Percentiles rank a stretch among this genome's conserved stretches.
Conservation (phyloP, 306 rosid species). For the Vigna unguiculata region DNA sequence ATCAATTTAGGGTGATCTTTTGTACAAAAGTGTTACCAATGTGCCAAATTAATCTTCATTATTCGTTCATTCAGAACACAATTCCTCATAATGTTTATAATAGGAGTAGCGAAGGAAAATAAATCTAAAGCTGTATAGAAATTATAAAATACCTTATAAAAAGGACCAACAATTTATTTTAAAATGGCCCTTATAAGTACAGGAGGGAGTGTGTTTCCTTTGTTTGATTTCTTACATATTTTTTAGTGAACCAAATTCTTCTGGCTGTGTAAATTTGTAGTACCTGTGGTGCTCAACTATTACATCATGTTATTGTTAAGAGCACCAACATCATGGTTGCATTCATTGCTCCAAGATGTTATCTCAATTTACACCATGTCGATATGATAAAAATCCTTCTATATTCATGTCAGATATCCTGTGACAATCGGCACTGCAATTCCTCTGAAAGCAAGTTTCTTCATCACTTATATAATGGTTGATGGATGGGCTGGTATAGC, state of each 20-base stretch:
- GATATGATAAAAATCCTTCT: slow-evolving; percentile 10
- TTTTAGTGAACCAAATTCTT: slow-evolving; percentile 9
- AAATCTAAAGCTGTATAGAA: too few species aligned
- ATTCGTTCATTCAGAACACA: too few species aligned
- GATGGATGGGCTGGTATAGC: slow-evolving; percentile 99
- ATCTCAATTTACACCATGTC: slow-evolving; percentile 5
- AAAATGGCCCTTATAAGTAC: too few species aligned
- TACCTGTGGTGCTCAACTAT: slow-evolving; percentile 4
- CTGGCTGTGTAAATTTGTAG: slow-evolving; percentile 17
- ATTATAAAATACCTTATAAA: too few species aligned
- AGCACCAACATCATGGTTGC: not conserved
- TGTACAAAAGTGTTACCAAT: too few species aligned
- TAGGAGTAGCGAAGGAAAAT: too few species aligned
- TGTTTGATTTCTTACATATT: slow-evolving; percentile 23
- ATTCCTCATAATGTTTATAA: too few species aligned
- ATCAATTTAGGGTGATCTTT: too few species aligned
- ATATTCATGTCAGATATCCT: slow-evolving; percentile 74
- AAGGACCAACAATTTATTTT: too few species aligned
- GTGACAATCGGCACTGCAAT: slow-evolving; percentile 80
- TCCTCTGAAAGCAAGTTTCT: slow-evolving; percentile 98
- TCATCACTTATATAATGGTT: slow-evolving; percentile 96
- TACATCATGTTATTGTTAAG: not conserved
- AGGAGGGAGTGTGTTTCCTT: not conserved
- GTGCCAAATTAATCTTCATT: too few species aligned
- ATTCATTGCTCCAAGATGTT: slow-evolving; percentile 10